Percentiles rank a stretch among this genome's conserved stretches.
These are phyloP conservation scores for Raffaelea ambrosiae DNA, from an alignment of 2,329 filamentous ascomycete genomes.

Conservation along the genomic window DNA sequence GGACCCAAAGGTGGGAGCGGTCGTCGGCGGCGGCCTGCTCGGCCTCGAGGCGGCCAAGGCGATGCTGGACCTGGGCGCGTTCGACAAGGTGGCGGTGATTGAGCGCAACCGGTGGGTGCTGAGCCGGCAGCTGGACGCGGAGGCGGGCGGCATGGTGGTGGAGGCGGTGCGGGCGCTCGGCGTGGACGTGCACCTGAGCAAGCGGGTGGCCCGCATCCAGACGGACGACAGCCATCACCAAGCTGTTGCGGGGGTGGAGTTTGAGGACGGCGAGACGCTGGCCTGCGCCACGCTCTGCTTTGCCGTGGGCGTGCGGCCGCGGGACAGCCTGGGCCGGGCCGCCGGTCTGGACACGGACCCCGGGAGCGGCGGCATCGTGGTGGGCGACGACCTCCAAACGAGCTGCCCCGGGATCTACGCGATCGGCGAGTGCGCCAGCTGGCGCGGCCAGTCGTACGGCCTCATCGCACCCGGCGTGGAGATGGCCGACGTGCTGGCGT, in stretches of 20 bases:
- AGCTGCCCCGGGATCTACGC: slow-evolving; percentile 69
- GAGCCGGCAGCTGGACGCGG: slow-evolving; percentile 70
- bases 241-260: slow-evolving; percentile 63
- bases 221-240: slow-evolving; percentile 47
- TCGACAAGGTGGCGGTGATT: slow-evolving; percentile 65
- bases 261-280: slow-evolving; percentile 73
- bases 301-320: slow-evolving; percentile 74
- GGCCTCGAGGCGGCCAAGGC: slow-evolving; percentile 87
- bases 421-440: slow-evolving; percentile 85
- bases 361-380: slow-evolving; percentile 71
- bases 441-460: slow-evolving; percentile 78
- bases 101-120: slow-evolving; percentile 79
- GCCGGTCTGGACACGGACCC: slow-evolving; percentile 68
- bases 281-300: slow-evolving; percentile 79
- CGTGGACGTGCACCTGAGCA: slow-evolving; percentile 70
- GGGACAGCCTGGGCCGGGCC: slow-evolving; percentile 65
- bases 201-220: slow-evolving; percentile 63
- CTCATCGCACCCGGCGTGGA: slow-evolving; percentile 85
- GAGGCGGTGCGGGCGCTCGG: slow-evolving; percentile 74
- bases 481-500: slow-evolving; percentile 86
- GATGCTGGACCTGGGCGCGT: slow-evolving; percentile 77
- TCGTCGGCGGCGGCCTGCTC: slow-evolving; percentile 77
- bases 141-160: slow-evolving; percentile 73
- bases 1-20: slow-evolving; percentile 54
- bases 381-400: slow-evolving; percentile 60